Percentiles rank a stretch among this genome's conserved stretches.
Conservation (phyloP, 2,329 filamentous ascomycete species). For the Microsporum ferrugineum region DNA sequence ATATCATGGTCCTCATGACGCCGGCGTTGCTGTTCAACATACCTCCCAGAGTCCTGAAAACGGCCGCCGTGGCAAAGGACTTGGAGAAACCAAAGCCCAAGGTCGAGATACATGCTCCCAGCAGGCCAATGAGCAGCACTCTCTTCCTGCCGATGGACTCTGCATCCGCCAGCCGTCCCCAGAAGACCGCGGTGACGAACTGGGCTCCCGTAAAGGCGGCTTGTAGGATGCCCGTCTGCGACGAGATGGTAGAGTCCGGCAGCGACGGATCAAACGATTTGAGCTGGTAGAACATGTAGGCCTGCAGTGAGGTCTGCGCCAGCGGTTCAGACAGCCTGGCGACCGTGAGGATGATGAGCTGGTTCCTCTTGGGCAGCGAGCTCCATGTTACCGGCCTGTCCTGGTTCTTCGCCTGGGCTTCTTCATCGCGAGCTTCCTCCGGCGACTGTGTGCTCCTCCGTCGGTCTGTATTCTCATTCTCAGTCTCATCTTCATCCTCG, state of each 20-base stretch:
- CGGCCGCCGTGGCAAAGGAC: slow-evolving; percentile 50
- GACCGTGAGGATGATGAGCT: slow-evolving; percentile 65
- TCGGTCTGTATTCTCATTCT: background rate
- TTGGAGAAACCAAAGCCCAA: slow-evolving; percentile 59
- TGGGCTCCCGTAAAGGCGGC: slow-evolving; percentile 73
- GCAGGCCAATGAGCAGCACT: slow-evolving; percentile 64
- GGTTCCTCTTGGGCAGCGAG: slow-evolving; percentile 63
- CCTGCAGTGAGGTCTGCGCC: slow-evolving; percentile 63
- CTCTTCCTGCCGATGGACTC: slow-evolving; percentile 59
- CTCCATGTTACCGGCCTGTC: slow-evolving; percentile 52
- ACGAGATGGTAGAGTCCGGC: slow-evolving; percentile 54
- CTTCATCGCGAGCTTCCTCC: background rate
- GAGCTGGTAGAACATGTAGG: slow-evolving; percentile 85
- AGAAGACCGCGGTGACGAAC: slow-evolving; percentile 70
- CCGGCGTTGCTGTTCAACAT: slow-evolving; percentile 61
- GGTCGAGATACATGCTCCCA: slow-evolving; percentile 55
- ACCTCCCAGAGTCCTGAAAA: slow-evolving; percentile 57
- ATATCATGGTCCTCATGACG: slow-evolving; percentile 63
- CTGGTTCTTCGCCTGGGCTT: slow-evolving; percentile 14
- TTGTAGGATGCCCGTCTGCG: slow-evolving; percentile 65
- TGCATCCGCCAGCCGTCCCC: slow-evolving; percentile 61
- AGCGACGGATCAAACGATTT: slow-evolving; percentile 57
- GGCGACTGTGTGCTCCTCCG: background rate
- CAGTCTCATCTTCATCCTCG: background rate
- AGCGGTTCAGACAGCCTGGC: slow-evolving; percentile 72